These are phyloP conservation scores for Erysimum pusillum DNA, from an alignment of 441 rosid species.

Conservation along the genomic window DNA sequence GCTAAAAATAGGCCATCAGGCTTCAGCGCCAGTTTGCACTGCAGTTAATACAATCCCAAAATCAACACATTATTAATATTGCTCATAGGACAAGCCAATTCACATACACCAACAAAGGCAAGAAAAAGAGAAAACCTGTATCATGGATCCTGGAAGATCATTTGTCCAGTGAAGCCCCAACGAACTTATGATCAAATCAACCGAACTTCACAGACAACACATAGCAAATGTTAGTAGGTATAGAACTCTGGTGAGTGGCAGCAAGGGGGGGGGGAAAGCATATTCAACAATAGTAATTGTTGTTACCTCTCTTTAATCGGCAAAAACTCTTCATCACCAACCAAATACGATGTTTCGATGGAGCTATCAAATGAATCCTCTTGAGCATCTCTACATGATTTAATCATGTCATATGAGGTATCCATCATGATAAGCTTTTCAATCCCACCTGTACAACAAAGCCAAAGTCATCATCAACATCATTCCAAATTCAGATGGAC, in stretches of 20 bases:
- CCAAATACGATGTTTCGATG: constrained; percentile 73
- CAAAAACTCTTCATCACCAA: constrained; percentile 94
- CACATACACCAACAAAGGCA: constrained; percentile 15
- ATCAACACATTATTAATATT: constrained; percentile 44
- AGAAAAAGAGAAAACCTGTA: constrained; percentile 62
- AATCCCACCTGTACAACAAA: constrained; percentile 70
- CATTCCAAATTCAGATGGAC: constrained; percentile 3
- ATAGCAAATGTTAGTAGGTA: constrained; percentile 28
- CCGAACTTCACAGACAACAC: constrained; percentile 65
- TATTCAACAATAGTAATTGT: background rate
- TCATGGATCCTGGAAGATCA: constrained; percentile 99
- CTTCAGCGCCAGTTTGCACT: constrained; percentile 95
- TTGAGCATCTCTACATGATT: constrained; percentile 66
- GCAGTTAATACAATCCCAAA: constrained; percentile 52
- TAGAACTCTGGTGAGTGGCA: background rate
- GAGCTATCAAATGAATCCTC: constrained; percentile 47
- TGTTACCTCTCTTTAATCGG: constrained; percentile 84
- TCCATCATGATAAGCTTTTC: constrained; percentile 96
- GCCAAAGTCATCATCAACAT: constrained; percentile 15
- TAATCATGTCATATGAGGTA: constrained; percentile 85
- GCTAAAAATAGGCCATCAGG: constrained; percentile 99
- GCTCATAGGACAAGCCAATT: constrained; percentile 19
- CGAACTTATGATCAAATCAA: constrained; percentile 90
- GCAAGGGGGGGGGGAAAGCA: background rate
- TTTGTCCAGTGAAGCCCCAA: constrained; percentile 99